Evolutionary conservation across 306 rosid genomes (phyloP).

Genomic region (Vigna mungo): DNA sequence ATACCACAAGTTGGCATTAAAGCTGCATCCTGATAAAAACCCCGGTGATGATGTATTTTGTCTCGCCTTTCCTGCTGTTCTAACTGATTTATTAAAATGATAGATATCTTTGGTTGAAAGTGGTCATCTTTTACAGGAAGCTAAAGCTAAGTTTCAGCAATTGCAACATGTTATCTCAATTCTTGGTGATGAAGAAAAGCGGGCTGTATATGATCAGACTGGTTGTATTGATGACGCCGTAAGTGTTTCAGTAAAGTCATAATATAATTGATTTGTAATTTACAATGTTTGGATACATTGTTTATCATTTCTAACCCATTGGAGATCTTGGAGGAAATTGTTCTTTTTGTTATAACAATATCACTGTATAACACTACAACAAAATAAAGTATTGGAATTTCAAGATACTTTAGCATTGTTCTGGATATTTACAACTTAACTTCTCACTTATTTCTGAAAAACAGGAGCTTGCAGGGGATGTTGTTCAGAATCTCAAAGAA

Average conservation of each 20-base stretch:
- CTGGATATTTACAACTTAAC: not conserved
- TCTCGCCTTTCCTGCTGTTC: not conserved
- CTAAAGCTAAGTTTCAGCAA: slow-evolving; percentile 84
- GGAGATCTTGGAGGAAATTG: not conserved
- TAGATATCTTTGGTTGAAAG: slow-evolving; percentile 16
- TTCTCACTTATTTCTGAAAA: slow-evolving; percentile 35
- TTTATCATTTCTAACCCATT: not conserved
- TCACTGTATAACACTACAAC: not conserved
- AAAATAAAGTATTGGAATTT: slow-evolving; percentile 28
- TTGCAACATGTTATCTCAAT: slow-evolving; percentile 76
- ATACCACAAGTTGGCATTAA: slow-evolving; percentile 84
- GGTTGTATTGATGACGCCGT: slow-evolving; percentile 78
- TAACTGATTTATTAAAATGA: not conserved
- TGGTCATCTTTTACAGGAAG: slow-evolving; percentile 57
- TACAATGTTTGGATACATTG: not conserved
- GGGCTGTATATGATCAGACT: slow-evolving; percentile 77
- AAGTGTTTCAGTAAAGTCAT: slow-evolving; percentile 41
- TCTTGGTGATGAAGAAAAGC: slow-evolving; percentile 81
- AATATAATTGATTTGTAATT: slow-evolving; percentile 17
- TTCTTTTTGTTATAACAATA: not conserved
- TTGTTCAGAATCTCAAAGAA: slow-evolving; percentile 63
- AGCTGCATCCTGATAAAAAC: slow-evolving; percentile 94
- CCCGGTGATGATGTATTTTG: slow-evolving; percentile 74
- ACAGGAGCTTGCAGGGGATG: slow-evolving; percentile 86
- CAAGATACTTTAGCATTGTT: slow-evolving; percentile 19